phyloP scores from a whole-genome alignment of 148 eudicot species.

The Camellia japonica region DNA sequence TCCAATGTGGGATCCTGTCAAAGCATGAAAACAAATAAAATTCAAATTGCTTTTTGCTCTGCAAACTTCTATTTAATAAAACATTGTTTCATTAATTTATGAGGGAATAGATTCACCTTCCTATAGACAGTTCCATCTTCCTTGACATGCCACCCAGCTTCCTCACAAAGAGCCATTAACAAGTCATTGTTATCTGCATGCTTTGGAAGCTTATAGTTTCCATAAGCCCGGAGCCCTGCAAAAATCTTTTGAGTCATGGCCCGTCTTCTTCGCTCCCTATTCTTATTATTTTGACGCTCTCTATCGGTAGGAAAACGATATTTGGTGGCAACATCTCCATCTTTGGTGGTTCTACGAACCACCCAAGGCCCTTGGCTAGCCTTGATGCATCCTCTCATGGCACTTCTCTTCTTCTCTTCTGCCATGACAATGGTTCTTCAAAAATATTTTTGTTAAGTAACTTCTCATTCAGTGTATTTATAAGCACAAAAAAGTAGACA shows the following conservation, averaged over 20 bases:
- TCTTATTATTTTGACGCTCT: slow-evolving; percentile 35
- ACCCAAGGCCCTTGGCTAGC: slow-evolving; percentile 41
- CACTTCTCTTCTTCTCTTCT: background rate
- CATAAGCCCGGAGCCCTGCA: background rate
- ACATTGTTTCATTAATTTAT: too few relatives aligned
- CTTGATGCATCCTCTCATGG: background rate
- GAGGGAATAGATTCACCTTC: background rate
- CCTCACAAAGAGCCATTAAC: slow-evolving; percentile 4
- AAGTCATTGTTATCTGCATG: slow-evolving; percentile 8
- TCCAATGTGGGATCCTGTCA: background rate
- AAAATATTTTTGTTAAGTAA: too few relatives aligned
- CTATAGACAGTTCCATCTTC: slow-evolving; percentile 1
- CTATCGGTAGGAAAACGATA: slow-evolving; percentile 33
- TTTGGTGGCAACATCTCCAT: slow-evolving; percentile 15
- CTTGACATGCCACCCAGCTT: slow-evolving; percentile 6
- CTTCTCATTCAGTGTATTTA: too few relatives aligned
- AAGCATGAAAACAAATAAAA: background rate
- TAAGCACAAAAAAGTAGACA: too few relatives aligned
- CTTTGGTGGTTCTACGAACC: slow-evolving; percentile 33
- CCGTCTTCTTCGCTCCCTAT: slow-evolving; percentile 37
- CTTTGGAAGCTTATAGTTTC: background rate
- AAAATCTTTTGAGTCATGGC: slow-evolving; percentile 2
- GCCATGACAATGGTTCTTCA: background rate
- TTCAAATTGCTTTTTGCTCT: background rate
- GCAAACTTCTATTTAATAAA: too few relatives aligned